A percentile compares a stretch with the other conserved stretches of the same genome.
Evolutionary conservation across 441 rosid species (phyloP).

Genomic region (Syzygium syzygioides): DNA sequence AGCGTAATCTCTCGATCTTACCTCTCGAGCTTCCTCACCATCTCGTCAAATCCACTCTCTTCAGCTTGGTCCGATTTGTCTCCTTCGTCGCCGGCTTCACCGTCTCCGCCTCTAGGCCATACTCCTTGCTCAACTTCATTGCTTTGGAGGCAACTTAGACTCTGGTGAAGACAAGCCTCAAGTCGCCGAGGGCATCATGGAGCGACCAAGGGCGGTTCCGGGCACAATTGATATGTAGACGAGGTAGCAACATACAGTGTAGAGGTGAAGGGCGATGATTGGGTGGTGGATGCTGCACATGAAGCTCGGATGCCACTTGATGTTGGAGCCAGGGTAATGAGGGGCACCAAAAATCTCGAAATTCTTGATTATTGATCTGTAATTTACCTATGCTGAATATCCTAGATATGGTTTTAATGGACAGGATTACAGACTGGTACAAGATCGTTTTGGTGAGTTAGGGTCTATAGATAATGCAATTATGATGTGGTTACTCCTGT

Average conservation of each 20-base stretch:
- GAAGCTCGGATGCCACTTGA: neutral
- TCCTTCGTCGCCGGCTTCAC: neutral
- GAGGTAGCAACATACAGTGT: neutral
- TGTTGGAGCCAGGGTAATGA: neutral
- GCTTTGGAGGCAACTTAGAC: neutral
- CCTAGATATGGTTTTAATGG: neutral
- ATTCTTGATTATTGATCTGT: neutral
- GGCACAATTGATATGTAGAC: neutral
- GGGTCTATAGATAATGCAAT: neutral
- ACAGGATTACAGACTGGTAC: neutral
- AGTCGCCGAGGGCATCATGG: neutral
- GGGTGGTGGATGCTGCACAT: neutral
- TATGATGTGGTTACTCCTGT: neutral
- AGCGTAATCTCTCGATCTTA: neutral
- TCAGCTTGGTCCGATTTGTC: neutral
- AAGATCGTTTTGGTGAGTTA: neutral
- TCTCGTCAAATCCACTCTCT: neutral
- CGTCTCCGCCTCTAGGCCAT: neutral
- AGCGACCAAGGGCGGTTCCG: rapidly evolving
- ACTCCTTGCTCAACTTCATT: neutral
- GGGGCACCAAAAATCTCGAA: neutral
- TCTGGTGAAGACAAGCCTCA: neutral
- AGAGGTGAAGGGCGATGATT: neutral
- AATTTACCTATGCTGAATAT: neutral
- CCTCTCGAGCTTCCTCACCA: neutral